These are phyloP conservation scores for Hygrocybe punicea DNA, from an alignment of 768 basidiomycete genomes.

Conservation along the genomic window DNA sequence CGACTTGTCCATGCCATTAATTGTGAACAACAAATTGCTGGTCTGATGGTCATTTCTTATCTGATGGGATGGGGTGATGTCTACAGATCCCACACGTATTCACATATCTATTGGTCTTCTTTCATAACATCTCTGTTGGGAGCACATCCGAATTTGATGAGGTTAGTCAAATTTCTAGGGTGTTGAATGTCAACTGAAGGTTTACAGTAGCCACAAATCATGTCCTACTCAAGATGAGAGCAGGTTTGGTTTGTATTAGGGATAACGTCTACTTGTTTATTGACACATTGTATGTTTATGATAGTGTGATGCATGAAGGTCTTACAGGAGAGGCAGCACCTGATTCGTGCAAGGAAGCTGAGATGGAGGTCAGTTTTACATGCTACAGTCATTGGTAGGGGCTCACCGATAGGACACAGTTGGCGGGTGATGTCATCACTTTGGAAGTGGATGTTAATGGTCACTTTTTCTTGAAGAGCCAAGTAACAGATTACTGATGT, in stretches of 20 bases:
- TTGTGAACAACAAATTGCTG: conserved; percentile 36
- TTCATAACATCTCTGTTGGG: conserved; percentile 18
- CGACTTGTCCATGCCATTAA: conserved; percentile 32
- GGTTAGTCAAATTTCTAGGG: not conserved
- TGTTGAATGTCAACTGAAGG: no score
- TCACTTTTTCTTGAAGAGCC: conserved; percentile 11
- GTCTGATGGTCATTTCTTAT: conserved; percentile 39
- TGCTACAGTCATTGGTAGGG: no score
- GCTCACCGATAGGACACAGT: conserved; percentile 4
- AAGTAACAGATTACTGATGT: conserved; percentile 27
- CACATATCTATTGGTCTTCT: conserved; percentile 32
- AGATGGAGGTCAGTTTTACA: no score
- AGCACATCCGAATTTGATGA: not conserved
- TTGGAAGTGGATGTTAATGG: conserved; percentile 7
- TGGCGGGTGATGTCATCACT: no score
- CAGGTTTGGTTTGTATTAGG: no score
- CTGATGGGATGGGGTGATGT: conserved; percentile 45
- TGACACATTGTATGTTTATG: no score
- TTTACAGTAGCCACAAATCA: no score
- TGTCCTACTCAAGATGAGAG: no score
- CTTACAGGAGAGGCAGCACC: no score
- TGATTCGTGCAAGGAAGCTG: no score
- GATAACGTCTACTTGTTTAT: no score
- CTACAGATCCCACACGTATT: conserved; percentile 36
- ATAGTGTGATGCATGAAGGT: no score